These are phyloP conservation scores for Triangularia setosa DNA, from an alignment of 2,329 filamentous ascomycete species.

Conservation along the genomic window DNA sequence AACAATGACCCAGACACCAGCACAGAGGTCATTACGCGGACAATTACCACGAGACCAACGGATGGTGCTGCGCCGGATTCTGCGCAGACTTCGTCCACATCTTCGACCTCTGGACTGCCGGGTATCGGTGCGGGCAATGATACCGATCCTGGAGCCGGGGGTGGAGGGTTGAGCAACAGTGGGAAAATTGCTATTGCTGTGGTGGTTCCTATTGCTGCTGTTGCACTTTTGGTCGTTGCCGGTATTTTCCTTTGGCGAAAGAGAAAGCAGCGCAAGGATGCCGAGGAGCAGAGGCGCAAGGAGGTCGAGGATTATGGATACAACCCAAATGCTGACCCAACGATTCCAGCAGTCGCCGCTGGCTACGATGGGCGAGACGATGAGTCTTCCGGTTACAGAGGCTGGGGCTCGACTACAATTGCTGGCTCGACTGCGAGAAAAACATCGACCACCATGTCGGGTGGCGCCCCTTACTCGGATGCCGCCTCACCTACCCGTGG, in stretches of 20 bases:
- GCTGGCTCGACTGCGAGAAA: conserved; percentile 71
- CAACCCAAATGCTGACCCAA: conserved; percentile 95
- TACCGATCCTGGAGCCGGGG: conserved; percentile 27
- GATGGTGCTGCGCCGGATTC: conserved; percentile 18
- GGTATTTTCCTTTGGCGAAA: conserved; percentile 84
- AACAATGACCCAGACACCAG: conserved; percentile 4
- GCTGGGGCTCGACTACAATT: conserved; percentile 80
- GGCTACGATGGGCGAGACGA: conserved; percentile 76
- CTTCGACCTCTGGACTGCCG: conserved; percentile 21
- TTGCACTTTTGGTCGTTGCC: conserved; percentile 72
- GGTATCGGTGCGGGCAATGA: conserved; percentile 28
- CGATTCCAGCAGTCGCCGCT: conserved; percentile 50
- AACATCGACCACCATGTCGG: conserved; percentile 83
- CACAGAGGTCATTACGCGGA: background rate
- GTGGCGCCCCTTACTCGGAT: conserved; percentile 71
- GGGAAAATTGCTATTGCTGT: conserved; percentile 89
- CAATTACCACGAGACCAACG: conserved; percentile 6
- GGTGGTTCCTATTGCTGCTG: conserved; percentile 85
- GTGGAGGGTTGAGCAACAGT: conserved; percentile 52
- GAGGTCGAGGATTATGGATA: conserved; percentile 97
- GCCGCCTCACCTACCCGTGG: conserved; percentile 64
- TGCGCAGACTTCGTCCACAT: background rate
- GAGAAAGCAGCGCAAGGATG: conserved; percentile 78
- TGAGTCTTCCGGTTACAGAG: conserved; percentile 75
- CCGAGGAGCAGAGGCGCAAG: conserved; percentile 84